Evolutionary conservation across 129 eudicot species (phyloP).

Genomic region (Glebionis coronaria): DNA sequence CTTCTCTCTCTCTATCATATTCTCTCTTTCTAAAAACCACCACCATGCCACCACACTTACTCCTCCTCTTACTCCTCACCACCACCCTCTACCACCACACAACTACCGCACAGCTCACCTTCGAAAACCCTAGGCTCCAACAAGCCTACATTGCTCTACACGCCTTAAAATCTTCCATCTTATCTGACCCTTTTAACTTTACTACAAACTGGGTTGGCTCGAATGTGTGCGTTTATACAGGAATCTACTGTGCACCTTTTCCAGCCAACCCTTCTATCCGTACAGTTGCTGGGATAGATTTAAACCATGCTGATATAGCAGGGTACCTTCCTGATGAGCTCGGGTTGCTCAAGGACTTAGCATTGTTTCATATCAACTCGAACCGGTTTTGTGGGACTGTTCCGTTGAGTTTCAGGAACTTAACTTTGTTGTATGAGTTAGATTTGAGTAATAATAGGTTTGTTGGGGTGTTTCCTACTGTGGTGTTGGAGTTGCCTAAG

Average conservation of each 20-base stretch:
- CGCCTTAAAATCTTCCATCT: constrained; percentile 62
- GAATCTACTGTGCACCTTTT: constrained; percentile 54
- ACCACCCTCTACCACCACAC: constrained; percentile 26
- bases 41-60: constrained; percentile 29
- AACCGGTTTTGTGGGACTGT: constrained; percentile 57
- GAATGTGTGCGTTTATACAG: constrained; percentile 61
- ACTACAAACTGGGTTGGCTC: constrained; percentile 74
- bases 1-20: constrained; percentile 1
- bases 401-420: constrained; percentile 37
- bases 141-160: constrained; percentile 80
- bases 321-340: constrained; percentile 48
- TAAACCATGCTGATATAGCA: constrained; percentile 60
- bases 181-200: constrained; percentile 68
- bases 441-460: constrained; percentile 65
- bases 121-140: constrained; percentile 57
- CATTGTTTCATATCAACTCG: constrained; percentile 66
- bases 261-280: constrained; percentile 39
- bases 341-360: constrained; percentile 54
- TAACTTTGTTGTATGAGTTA: constrained; percentile 45
- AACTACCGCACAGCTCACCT: constrained; percentile 22
- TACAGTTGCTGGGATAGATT: constrained; percentile 70
- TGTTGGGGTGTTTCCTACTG: constrained; percentile 55
- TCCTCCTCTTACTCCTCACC: constrained; percentile 29
- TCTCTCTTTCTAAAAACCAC: not conserved
- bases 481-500: constrained; percentile 42